Evolutionary conservation across 306 rosid genomes (phyloP).

Genomic region (Abrus precatorius): DNA sequence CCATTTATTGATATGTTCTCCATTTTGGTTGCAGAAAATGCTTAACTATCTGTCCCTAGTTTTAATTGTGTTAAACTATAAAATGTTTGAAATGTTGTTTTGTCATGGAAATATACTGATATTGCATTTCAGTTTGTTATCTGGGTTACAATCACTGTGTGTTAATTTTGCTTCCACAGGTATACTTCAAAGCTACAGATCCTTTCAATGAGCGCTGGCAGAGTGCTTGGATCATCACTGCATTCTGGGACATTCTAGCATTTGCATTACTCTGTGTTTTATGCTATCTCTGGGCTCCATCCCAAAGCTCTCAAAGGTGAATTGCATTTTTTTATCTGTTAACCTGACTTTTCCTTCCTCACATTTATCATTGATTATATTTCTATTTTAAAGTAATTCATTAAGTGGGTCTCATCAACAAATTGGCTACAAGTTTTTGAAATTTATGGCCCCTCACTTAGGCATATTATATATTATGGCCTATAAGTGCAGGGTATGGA

Average conservation of each 20-base stretch:
- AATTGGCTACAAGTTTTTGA: constrained; percentile 36
- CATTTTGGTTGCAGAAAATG: constrained; percentile 2
- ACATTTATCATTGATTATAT: constrained; percentile 23
- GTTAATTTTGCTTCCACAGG: constrained; percentile 57
- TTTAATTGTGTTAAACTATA: too few species aligned
- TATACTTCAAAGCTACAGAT: constrained; percentile 96
- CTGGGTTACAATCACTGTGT: constrained; percentile 23
- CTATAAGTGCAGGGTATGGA: background rate
- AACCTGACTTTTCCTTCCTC: constrained; percentile 22
- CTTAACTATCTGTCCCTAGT: background rate
- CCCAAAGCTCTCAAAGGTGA: constrained; percentile 97
- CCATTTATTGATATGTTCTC: constrained; percentile 17
- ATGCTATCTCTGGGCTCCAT: constrained; percentile 98
- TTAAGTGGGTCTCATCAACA: constrained; percentile 32
- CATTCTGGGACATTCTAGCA: constrained; percentile 94
- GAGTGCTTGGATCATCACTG: constrained; percentile 97
- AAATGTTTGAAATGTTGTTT: constrained; percentile 10
- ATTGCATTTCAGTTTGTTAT: constrained; percentile 12
- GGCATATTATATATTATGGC: constrained; percentile 25
- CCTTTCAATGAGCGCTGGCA: constrained; percentile 98
- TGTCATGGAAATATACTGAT: constrained; percentile 18
- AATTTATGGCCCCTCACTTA: constrained; percentile 24
- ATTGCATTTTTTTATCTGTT: constrained; percentile 10
- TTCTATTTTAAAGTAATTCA: constrained; percentile 23
- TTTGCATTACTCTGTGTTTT: constrained; percentile 84